A percentile compares a stretch with the other conserved stretches of the same genome.
phyloP scores from a whole-genome alignment of 2,329 filamentous ascomycete species.

The Beauveria sp. region DNA sequence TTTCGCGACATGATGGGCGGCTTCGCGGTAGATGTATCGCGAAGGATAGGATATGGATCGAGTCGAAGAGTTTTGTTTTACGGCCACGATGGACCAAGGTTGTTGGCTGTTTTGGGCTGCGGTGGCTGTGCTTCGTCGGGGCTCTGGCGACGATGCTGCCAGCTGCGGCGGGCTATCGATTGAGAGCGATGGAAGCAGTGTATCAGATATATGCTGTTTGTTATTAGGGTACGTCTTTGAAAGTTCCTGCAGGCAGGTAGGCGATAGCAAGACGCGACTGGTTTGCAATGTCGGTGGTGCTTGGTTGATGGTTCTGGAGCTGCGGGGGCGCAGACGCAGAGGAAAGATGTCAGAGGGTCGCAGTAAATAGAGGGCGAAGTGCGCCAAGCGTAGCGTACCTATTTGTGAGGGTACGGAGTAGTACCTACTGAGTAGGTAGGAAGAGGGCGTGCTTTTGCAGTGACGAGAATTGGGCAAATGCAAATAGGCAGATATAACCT shows the following conservation, averaged over 20 bases:
- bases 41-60: not conserved
- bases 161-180: not conserved
- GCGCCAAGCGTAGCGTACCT: not conserved
- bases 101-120: not conserved
- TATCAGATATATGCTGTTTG: not conserved
- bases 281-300: not conserved
- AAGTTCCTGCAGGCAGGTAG: not conserved
- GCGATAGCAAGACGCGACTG: not conserved
- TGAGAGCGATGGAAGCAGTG: not conserved
- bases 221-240: not conserved
- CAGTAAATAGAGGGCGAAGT: not conserved
- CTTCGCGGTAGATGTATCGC: not conserved
- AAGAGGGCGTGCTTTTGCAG: not conserved
- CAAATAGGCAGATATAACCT: not conserved
- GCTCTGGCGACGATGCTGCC: not conserved
- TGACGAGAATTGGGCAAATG: not conserved
- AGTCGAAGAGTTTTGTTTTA: not conserved
- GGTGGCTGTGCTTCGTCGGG: not conserved
- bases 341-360: not conserved
- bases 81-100: not conserved
- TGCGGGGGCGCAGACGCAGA: not conserved
- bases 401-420: not conserved
- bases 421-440: too few species aligned
- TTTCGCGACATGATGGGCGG: slow-evolving; percentile 23
- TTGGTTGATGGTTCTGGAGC: not conserved